phyloP scores from a whole-genome alignment of 495 filamentous ascomycete genomes.

The Podospora pseudopauciseta region DNA sequence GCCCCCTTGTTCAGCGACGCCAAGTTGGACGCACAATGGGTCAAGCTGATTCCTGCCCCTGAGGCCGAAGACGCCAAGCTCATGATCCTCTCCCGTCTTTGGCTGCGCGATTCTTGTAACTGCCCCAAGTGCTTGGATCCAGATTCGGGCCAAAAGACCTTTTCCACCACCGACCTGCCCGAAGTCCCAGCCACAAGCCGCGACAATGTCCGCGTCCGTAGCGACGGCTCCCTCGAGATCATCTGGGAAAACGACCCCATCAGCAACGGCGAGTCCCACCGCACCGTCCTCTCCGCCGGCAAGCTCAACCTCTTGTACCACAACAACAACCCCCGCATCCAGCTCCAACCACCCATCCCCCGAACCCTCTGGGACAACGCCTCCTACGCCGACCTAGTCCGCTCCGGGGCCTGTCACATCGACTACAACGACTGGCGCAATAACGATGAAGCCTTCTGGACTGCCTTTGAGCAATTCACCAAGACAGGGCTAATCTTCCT shows the following conservation, averaged over 20 bases:
- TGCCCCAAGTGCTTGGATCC: constrained; percentile 71
- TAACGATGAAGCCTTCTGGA: constrained; percentile 40
- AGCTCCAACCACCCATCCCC: constrained; percentile 16
- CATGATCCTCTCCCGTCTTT: constrained; percentile 31
- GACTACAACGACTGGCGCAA: constrained; percentile 71
- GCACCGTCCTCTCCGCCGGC: constrained; percentile 13
- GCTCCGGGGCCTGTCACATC: constrained; percentile 38
- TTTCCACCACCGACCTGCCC: constrained; percentile 70
- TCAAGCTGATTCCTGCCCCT: neutral
- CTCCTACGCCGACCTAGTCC: constrained; percentile 35
- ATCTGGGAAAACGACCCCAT: constrained; percentile 46
- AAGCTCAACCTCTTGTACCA: constrained; percentile 8
- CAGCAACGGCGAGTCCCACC: constrained; percentile 26
- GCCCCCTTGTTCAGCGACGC: neutral
- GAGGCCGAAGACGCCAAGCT: neutral
- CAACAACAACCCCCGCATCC: constrained; percentile 1
- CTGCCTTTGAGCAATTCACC: constrained; percentile 52
- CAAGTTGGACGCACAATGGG: neutral
- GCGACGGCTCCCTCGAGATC: constrained; percentile 49
- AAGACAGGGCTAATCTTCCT: constrained; percentile 69
- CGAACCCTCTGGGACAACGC: constrained; percentile 25
- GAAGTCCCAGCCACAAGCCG: constrained; percentile 40
- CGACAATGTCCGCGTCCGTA: constrained; percentile 26
- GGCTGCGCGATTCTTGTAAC: constrained; percentile 73
- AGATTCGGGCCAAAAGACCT: constrained; percentile 77